A percentile compares a stretch with the other conserved stretches of the same genome.
These are phyloP conservation scores for Tuctoria greenei DNA, from an alignment of 176 grass and related monocot genomes.

Conservation along the genomic window DNA sequence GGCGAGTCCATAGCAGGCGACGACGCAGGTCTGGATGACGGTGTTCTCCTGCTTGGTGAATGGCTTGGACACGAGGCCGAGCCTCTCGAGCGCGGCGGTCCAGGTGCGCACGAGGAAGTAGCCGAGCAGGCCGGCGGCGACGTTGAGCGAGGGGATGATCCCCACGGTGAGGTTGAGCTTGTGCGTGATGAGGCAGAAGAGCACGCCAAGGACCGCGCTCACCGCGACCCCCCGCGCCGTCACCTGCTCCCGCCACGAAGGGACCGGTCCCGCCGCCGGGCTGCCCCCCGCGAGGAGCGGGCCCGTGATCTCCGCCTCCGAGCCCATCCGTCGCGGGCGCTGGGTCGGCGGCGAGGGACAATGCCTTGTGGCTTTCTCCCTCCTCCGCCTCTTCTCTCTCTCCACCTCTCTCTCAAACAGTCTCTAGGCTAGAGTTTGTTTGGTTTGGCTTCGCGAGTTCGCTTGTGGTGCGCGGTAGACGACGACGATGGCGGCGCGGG, in stretches of 20 bases:
- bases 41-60: conserved; percentile 94
- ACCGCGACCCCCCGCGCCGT: conserved; percentile 60
- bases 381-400: not conserved
- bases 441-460: not conserved
- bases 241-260: conserved; percentile 68
- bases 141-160: conserved; percentile 92
- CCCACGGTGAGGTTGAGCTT: conserved; percentile 96
- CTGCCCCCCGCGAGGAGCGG: conserved; percentile 39
- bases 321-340: conserved; percentile 44
- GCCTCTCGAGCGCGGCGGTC: conserved; percentile 41
- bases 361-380: not conserved
- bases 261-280: conserved; percentile 10
- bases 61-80: conserved; percentile 54
- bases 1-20: conserved; percentile 81
- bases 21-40: conserved; percentile 90
- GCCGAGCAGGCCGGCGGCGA: conserved; percentile 70
- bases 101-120: conserved; percentile 44
- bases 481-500: not conserved
- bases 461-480: not conserved
- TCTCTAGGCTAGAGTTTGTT: not conserved
- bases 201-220: conserved; percentile 58
- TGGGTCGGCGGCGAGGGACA: not conserved
- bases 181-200: conserved; percentile 80
- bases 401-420: not conserved
- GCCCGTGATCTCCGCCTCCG: conserved; percentile 45